Evolutionary conservation across 495 filamentous ascomycete species (phyloP).

Genomic region (Podospora conica): DNA sequence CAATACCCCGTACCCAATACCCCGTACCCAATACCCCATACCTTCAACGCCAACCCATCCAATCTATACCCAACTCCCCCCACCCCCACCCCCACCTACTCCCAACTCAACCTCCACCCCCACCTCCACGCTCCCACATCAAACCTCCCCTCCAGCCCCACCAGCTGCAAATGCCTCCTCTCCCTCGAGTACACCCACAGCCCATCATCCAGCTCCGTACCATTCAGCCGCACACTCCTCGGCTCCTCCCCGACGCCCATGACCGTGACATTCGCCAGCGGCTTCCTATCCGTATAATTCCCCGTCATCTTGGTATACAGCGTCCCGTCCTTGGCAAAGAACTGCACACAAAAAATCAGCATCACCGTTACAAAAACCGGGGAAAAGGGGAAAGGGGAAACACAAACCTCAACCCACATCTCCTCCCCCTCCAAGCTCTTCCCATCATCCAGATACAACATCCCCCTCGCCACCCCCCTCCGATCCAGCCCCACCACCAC

Average conservation of each 20-base stretch:
- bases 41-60: too few species aligned
- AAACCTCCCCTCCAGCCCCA: constrained; percentile 12
- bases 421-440: constrained; percentile 56
- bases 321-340: constrained; percentile 41
- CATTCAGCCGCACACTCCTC: constrained; percentile 47
- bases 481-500: constrained; percentile 56
- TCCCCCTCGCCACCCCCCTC: constrained; percentile 54
- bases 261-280: constrained; percentile 60
- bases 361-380: not conserved
- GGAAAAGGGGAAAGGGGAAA: not conserved
- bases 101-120: constrained; percentile 15
- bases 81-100: not conserved
- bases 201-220: constrained; percentile 30
- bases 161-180: constrained; percentile 11
- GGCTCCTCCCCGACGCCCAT: constrained; percentile 50
- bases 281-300: constrained; percentile 53
- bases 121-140: constrained; percentile 19
- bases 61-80: too few species aligned
- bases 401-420: constrained; percentile 49
- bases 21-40: not conserved
- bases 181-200: constrained; percentile 43
- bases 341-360: constrained; percentile 27
- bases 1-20: too few species aligned
- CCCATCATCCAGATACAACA: constrained; percentile 79
- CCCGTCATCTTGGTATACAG: constrained; percentile 47